Percentiles rank a stretch among this genome's conserved stretches.
Conservation (phyloP, 2,329 filamentous ascomycete genomes). For the Pyrenochaeta sp. region DNA sequence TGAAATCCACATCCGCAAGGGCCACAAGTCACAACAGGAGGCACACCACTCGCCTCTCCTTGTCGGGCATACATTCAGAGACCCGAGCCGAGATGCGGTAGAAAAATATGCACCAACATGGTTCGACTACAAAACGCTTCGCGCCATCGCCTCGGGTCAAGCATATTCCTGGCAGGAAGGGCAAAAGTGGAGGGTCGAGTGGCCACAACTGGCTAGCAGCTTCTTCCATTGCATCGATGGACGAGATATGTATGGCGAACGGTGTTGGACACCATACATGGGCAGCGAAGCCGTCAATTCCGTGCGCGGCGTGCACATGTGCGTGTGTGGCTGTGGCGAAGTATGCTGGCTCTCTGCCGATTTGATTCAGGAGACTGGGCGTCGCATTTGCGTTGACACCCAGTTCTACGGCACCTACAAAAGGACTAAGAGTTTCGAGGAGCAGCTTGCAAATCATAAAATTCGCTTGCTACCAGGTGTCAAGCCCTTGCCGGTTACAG, state of each 20-base stretch:
- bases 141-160: not conserved
- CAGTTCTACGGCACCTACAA: conserved; percentile 3
- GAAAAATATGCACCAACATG: conserved; percentile 1
- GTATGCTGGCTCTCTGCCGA: conserved; percentile 3
- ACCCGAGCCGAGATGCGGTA: not conserved
- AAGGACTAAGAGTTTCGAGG: not conserved
- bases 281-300: not conserved
- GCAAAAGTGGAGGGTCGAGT: conserved; percentile 1
- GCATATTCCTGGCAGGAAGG: conserved; percentile 4
- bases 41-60: not conserved
- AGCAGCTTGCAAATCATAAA: not conserved
- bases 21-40: not conserved
- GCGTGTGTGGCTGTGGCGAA: conserved; percentile 1
- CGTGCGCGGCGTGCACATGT: conserved; percentile 2
- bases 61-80: not conserved
- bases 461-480: not conserved
- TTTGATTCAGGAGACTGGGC: conserved; percentile 6
- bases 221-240: not conserved
- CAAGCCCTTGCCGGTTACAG: not conserved
- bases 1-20: not conserved
- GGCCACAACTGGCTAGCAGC: not conserved
- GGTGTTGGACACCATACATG: not conserved
- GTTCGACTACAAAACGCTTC: conserved; percentile 1
- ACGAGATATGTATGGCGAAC: not conserved
- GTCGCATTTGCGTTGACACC: not conserved